Evolutionary conservation across 805 yeast species (phyloP).

Genomic region (Ogataea chonburiensis): DNA sequence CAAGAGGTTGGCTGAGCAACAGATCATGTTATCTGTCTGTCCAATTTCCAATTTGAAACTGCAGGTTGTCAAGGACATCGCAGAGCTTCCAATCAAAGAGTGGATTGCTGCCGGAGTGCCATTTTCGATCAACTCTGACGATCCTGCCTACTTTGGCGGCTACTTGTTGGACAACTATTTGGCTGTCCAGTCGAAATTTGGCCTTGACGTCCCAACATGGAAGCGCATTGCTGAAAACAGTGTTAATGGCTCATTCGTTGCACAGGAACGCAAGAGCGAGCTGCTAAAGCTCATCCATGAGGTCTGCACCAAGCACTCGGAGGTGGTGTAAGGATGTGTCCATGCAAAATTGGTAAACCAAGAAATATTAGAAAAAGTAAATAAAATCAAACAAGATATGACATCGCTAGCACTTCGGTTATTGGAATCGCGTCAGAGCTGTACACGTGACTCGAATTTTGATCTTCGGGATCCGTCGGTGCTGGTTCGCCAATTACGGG

Average conservation of each 20-base stretch:
- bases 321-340: slow-evolving; percentile 8
- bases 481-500: slow-evolving; percentile 17
- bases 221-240: slow-evolving; percentile 59
- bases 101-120: slow-evolving; percentile 64
- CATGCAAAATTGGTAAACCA: too few relatives aligned
- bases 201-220: slow-evolving; percentile 63
- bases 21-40: slow-evolving; percentile 67
- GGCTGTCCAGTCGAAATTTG: slow-evolving; percentile 63
- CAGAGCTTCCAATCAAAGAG: slow-evolving; percentile 62
- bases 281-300: slow-evolving; percentile 45
- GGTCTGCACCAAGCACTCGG: slow-evolving; percentile 33
- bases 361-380: slow-evolving; percentile 1
- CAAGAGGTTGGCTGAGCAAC: slow-evolving; percentile 51
- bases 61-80: slow-evolving; percentile 67
- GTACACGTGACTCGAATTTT: slow-evolving; percentile 2
- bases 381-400: slow-evolving; percentile 10
- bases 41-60: slow-evolving; percentile 76
- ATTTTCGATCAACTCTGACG: slow-evolving; percentile 75
- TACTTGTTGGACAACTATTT: slow-evolving; percentile 74
- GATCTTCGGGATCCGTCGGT: slow-evolving; percentile 11
- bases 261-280: slow-evolving; percentile 49
- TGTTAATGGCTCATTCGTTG: slow-evolving; percentile 73
- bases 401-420: slow-evolving; percentile 17
- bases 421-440: slow-evolving; percentile 8
- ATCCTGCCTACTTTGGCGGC: slow-evolving; percentile 85